phyloP scores from a whole-genome alignment of 306 rosid species.

The Malus sylvestris region DNA sequence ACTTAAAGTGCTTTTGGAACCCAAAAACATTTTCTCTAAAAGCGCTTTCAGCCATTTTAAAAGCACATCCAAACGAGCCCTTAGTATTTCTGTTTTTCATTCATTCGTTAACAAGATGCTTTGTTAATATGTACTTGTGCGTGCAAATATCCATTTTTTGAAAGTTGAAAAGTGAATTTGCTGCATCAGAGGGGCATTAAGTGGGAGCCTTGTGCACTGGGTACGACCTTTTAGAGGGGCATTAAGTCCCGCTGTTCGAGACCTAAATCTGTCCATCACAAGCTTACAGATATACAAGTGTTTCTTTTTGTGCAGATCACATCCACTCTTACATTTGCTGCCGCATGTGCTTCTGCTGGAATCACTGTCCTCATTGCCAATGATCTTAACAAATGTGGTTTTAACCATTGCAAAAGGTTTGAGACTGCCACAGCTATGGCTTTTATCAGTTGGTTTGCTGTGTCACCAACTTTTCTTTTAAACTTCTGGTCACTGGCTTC shows the following conservation, averaged over 20 bases:
- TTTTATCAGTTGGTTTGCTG: conserved; percentile 38
- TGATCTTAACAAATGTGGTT: conserved; percentile 26
- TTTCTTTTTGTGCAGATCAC: conserved; percentile 20
- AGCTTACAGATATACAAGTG: background rate
- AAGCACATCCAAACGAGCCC: too few relatives aligned
- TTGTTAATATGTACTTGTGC: background rate
- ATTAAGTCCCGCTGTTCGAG: background rate
- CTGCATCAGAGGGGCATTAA: background rate
- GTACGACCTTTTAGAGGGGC: too few relatives aligned
- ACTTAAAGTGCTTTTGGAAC: too few relatives aligned
- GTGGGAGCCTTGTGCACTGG: too few relatives aligned
- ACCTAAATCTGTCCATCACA: background rate
- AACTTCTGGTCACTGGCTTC: conserved; percentile 43
- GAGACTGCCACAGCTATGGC: conserved; percentile 46
- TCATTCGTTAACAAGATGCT: background rate
- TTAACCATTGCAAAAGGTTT: conserved; percentile 26
- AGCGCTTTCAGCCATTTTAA: too few relatives aligned
- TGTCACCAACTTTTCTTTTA: conserved; percentile 35
- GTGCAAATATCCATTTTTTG: background rate
- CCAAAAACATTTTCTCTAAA: too few relatives aligned
- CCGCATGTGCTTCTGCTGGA: conserved; percentile 45
- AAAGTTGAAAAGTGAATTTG: background rate
- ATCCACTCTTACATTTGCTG: conserved; percentile 37
- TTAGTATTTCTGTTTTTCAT: background rate
- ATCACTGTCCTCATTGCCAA: conserved; percentile 33